phyloP scores from a whole-genome alignment of 2,329 filamentous ascomycete species.

The Colletotrichum karsti region DNA sequence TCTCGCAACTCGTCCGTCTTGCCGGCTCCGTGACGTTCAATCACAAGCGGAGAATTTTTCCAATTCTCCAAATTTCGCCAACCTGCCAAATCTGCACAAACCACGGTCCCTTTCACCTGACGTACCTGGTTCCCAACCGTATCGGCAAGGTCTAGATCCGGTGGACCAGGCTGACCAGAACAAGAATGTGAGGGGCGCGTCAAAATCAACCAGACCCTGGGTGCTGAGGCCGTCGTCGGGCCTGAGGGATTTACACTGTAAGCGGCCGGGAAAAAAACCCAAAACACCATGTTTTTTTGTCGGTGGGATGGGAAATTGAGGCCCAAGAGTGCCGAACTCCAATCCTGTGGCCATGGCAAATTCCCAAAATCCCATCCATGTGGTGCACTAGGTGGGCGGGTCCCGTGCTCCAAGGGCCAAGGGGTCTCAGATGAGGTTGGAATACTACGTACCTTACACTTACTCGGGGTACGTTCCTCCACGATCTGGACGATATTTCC shows the following conservation, averaged over 20 bases:
- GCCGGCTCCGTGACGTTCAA: slow-evolving; percentile 6
- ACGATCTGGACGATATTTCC: slow-evolving; percentile 9
- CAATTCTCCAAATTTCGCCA: neutral
- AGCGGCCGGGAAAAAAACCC: neutral
- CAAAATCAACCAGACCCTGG: neutral
- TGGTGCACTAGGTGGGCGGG: neutral
- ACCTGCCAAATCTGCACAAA: neutral
- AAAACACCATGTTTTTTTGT: no score
- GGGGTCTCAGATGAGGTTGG: no score
- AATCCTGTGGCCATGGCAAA: slow-evolving; percentile 19
- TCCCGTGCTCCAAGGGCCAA: neutral
- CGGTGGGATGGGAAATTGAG: slow-evolving; percentile 23
- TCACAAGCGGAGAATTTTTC: neutral
- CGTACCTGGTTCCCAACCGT: slow-evolving; percentile 4
- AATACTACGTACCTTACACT: no score
- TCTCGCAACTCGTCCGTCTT: neutral
- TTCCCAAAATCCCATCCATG: slow-evolving; percentile 22
- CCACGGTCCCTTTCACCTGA: neutral
- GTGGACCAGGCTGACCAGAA: neutral
- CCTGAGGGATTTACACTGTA: neutral
- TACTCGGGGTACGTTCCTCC: neutral
- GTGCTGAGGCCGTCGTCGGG: slow-evolving; percentile 8
- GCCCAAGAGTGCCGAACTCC: slow-evolving; percentile 15
- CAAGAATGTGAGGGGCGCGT: neutral
- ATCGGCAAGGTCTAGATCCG: slow-evolving; percentile 11